These are phyloP conservation scores for Metschnikowia arizonensis DNA, from an alignment of 805 yeast genomes.

Conservation along the genomic window DNA sequence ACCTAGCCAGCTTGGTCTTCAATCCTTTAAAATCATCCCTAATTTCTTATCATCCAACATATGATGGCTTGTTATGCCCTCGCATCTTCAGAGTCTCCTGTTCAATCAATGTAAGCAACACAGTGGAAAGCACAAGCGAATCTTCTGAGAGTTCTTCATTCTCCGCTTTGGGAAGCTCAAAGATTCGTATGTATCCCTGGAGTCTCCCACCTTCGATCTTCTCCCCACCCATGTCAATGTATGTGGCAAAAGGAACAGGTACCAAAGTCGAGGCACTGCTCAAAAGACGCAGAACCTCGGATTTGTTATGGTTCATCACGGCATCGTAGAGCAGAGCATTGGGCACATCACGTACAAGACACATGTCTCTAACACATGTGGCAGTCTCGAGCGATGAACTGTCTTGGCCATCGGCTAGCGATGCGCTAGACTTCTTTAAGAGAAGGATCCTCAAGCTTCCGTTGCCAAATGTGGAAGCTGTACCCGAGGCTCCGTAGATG, in stretches of 20 bases:
- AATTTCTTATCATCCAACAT: constrained; percentile 1
- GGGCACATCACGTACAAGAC: constrained; percentile 6
- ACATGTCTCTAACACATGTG: constrained; percentile 11
- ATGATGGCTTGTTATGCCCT: constrained; percentile 28
- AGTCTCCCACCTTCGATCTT: constrained; percentile 21
- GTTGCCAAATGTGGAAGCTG: constrained; percentile 33
- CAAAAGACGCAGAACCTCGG: constrained; percentile 19
- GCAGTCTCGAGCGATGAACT: constrained; percentile 5
- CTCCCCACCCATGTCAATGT: constrained; percentile 24
- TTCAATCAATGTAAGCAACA: constrained; percentile 29
- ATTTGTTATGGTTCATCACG: constrained; percentile 21
- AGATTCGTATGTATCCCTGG: constrained; percentile 23
- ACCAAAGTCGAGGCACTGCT: constrained; percentile 19
- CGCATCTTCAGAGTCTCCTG: constrained; percentile 32
- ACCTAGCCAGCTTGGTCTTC: too few species aligned
- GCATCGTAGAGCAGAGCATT: constrained; percentile 15
- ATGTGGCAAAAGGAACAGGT: constrained; percentile 29
- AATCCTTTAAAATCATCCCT: too few species aligned
- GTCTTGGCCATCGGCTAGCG: constrained; percentile 23
- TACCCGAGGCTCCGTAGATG: constrained; percentile 30
- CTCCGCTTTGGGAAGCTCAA: constrained; percentile 14
- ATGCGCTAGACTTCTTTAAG: constrained; percentile 16
- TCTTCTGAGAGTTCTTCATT: constrained; percentile 17
- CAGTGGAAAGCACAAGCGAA: constrained; percentile 22
- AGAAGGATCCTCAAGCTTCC: constrained; percentile 25